A percentile compares a stretch with the other conserved stretches of the same genome.
phyloP scores from a whole-genome alignment of 495 filamentous ascomycete species.

The Aspergillus conjunctus region DNA sequence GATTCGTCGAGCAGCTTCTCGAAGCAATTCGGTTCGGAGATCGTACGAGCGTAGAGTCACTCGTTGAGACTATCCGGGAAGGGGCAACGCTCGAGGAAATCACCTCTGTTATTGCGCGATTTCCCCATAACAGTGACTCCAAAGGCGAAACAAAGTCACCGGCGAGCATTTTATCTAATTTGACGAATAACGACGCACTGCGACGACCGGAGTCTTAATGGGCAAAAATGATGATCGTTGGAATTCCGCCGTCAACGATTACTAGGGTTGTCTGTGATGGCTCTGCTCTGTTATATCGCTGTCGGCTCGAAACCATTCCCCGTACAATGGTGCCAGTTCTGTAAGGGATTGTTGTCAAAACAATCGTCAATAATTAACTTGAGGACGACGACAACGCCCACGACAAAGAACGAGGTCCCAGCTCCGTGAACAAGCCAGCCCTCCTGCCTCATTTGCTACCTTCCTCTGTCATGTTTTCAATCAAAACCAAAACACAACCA shows the following conservation, averaged over 20 bases:
- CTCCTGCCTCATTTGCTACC: neutral
- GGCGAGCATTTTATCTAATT: neutral
- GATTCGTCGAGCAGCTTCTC: conserved; percentile 37
- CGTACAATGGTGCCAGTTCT: neutral
- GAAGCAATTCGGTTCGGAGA: conserved; percentile 31
- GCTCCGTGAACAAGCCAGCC: neutral
- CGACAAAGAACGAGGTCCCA: neutral
- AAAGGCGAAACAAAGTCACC: neutral
- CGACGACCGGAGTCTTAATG: neutral
- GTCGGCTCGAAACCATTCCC: neutral
- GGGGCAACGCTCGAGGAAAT: conserved; percentile 30
- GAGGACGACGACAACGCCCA: neutral
- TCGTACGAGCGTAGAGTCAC: conserved; percentile 20
- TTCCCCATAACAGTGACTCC: neutral
- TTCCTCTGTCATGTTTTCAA: neutral
- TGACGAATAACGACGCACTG: neutral
- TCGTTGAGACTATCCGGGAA: conserved; percentile 34
- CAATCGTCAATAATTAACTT: neutral
- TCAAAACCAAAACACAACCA: neutral
- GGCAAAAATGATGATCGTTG: neutral
- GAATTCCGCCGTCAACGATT: neutral
- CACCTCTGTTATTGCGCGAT: conserved; percentile 10
- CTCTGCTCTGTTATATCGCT: neutral
- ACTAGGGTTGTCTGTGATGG: neutral
- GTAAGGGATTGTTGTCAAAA: neutral